A percentile compares a stretch with the other conserved stretches of the same genome.
phyloP scores from a whole-genome alignment of 129 eudicot genomes.

The Tagetes erecta region DNA sequence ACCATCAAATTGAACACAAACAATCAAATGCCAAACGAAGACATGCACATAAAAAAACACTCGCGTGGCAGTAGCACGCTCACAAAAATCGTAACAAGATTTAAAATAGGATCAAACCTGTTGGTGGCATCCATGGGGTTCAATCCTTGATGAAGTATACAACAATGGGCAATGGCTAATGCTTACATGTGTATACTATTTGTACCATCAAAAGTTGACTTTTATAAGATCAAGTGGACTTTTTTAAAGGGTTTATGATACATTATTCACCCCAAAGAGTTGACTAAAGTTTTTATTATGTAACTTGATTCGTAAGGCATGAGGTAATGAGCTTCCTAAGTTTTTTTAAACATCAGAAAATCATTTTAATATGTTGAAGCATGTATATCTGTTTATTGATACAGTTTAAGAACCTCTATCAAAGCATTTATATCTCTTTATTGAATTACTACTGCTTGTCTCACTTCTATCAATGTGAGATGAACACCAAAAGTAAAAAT shows the following conservation, averaged over 20 bases:
- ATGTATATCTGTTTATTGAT: neutral
- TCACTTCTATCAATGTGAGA: too few relatives aligned
- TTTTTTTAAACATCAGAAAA: neutral
- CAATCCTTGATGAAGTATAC: constrained; percentile 23
- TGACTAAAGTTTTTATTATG: constrained; percentile 15
- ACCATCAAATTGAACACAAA: constrained; percentile 6
- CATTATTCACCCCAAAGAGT: constrained; percentile 13
- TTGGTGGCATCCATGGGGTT: constrained; percentile 44
- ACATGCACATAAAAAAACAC: neutral
- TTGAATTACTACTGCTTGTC: too few relatives aligned
- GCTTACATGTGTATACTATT: constrained; percentile 12
- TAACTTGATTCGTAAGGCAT: constrained; percentile 15
- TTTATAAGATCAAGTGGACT: constrained; percentile 24
- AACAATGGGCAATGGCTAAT: neutral
- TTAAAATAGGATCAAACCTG: constrained; percentile 26
- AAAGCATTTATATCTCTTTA: too few relatives aligned
- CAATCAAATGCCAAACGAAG: neutral
- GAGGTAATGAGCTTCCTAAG: neutral
- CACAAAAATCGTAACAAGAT: neutral
- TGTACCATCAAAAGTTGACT: constrained; percentile 34
- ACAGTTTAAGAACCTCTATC: neutral
- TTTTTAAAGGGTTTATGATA: constrained; percentile 7
- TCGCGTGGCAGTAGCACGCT: too few relatives aligned
- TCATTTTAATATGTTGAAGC: neutral
- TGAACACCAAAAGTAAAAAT: too few relatives aligned